Conservation (phyloP, 2,329 filamentous ascomycete genomes). For the Calonectria multiphialidica region DNA sequence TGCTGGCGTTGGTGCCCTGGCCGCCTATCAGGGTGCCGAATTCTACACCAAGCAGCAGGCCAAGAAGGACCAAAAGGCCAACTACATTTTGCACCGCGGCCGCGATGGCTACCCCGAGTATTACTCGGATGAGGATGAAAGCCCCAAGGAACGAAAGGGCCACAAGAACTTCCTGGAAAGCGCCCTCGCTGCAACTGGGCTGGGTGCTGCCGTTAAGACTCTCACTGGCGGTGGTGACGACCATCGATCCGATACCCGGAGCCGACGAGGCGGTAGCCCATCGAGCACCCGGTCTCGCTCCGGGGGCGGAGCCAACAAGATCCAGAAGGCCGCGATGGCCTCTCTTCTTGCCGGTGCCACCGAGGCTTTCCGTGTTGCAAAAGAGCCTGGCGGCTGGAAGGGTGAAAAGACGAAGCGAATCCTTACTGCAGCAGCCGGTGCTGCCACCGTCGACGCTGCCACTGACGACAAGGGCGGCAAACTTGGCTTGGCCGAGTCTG, state of each 20-base stretch:
- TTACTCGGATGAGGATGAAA: constrained; percentile 69
- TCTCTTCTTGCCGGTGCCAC: constrained; percentile 90
- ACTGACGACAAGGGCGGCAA: constrained; percentile 82
- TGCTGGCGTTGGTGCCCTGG: constrained; percentile 73
- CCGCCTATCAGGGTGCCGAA: constrained; percentile 73
- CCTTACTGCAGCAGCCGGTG: constrained; percentile 86
- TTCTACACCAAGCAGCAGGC: constrained; percentile 71
- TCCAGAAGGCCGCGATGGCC: constrained; percentile 90
- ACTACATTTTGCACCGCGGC: constrained; percentile 64
- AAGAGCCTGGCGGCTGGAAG: constrained; percentile 89
- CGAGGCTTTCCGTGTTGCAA: constrained; percentile 91
- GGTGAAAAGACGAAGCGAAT: constrained; percentile 94
- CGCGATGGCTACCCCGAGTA: constrained; percentile 67
- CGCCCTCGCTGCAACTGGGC: constrained; percentile 71
- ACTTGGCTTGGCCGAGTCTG: constrained; percentile 86
- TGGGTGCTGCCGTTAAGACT: constrained; percentile 72
- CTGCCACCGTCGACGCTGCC: constrained; percentile 86
- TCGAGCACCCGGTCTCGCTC: constrained; percentile 68
- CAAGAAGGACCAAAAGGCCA: constrained; percentile 68
- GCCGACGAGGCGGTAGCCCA: constrained; percentile 59
- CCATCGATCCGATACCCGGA: constrained; percentile 56
- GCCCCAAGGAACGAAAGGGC: constrained; percentile 68
- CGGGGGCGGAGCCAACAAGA: constrained; percentile 67
- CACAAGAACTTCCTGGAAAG: constrained; percentile 75
- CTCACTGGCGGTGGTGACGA: constrained; percentile 66